Evolutionary conservation across 2,329 filamentous ascomycete species (phyloP).

Genomic region (Neofusicoccum laricinum): DNA sequence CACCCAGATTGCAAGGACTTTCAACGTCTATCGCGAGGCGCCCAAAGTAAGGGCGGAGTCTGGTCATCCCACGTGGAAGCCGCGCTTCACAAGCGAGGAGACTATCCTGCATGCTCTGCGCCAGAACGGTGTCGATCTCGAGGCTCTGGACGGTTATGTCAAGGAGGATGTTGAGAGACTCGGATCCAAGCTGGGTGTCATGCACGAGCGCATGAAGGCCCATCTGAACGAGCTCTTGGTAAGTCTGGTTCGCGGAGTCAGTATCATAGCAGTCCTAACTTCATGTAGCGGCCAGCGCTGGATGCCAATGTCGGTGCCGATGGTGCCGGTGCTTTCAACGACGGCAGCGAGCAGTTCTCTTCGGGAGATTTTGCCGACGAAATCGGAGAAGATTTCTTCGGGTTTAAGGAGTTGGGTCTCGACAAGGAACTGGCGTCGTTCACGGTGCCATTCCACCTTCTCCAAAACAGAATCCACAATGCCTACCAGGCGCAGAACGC

Average conservation of each 20-base stretch:
- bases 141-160: slow-evolving; percentile 78
- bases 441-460: slow-evolving; percentile 87
- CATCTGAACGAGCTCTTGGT: slow-evolving; percentile 86
- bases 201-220: slow-evolving; percentile 92
- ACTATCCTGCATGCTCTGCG: slow-evolving; percentile 80
- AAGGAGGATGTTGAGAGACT: slow-evolving; percentile 92
- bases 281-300: slow-evolving; percentile 68
- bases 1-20: slow-evolving; percentile 72
- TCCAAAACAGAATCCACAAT: slow-evolving; percentile 85
- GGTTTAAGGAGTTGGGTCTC: slow-evolving; percentile 91
- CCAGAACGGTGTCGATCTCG: slow-evolving; percentile 79
- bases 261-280: slow-evolving; percentile 23
- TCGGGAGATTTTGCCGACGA: slow-evolving; percentile 97
- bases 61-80: slow-evolving; percentile 51
- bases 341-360: slow-evolving; percentile 95
- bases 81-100: slow-evolving; percentile 78
- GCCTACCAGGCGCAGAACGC: slow-evolving; percentile 76
- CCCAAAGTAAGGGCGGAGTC: slow-evolving; percentile 65
- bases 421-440: slow-evolving; percentile 84
- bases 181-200: slow-evolving; percentile 70
- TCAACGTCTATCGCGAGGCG: slow-evolving; percentile 79
- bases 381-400: slow-evolving; percentile 97
- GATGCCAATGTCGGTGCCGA: slow-evolving; percentile 72
- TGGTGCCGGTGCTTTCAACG: slow-evolving; percentile 87
- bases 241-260: slow-evolving; percentile 22